Conservation (phyloP, 345 rosid species). For the Populus alba region DNA sequence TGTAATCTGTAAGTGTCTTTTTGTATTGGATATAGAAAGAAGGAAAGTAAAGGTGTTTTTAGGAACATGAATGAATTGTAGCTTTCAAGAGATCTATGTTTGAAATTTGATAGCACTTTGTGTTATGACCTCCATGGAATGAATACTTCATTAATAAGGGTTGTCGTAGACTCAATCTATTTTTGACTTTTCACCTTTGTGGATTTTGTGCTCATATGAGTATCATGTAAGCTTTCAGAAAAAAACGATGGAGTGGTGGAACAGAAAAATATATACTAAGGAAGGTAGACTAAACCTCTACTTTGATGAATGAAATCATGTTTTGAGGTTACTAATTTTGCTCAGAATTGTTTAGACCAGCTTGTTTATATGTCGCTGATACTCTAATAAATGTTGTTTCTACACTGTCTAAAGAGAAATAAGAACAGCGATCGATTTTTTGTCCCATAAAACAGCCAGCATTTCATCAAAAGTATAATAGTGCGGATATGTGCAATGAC, state of each 20-base stretch:
- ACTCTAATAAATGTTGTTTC: neutral
- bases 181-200: neutral
- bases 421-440: neutral
- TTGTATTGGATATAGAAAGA: neutral
- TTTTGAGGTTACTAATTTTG: neutral
- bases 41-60: neutral
- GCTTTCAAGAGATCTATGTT: neutral
- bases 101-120: constrained; percentile 1
- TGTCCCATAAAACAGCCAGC: neutral
- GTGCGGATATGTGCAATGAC: neutral
- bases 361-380: neutral
- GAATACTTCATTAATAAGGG: neutral
- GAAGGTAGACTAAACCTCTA: neutral
- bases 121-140: neutral
- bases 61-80: neutral
- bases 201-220: neutral
- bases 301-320: neutral
- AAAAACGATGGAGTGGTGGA: neutral
- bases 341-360: neutral
- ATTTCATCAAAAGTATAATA: neutral
- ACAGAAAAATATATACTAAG: neutral
- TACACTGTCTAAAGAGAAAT: neutral
- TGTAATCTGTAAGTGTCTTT: neutral
- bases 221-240: neutral
- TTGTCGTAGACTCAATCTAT: neutral